These are phyloP conservation scores for Chaetomidium leptoderma DNA, from an alignment of 495 filamentous ascomycete genomes.

Conservation along the genomic window DNA sequence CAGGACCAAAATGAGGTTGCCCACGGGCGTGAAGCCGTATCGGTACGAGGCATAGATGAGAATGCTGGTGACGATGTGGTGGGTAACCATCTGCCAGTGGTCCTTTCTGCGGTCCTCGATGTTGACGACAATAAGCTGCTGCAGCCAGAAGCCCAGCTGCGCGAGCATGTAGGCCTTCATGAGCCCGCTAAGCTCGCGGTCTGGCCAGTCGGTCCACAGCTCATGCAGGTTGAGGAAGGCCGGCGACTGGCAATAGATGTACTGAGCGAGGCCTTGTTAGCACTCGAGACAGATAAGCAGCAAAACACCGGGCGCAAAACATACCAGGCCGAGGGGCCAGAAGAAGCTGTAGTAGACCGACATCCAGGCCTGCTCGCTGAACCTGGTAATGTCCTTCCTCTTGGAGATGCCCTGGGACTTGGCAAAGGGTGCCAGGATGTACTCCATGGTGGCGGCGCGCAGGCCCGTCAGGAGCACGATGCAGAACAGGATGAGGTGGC, in stretches of 20 bases:
- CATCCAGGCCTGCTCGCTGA: slow-evolving; percentile 93
- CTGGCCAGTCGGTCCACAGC: slow-evolving; percentile 82
- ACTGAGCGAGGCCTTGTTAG: slow-evolving; percentile 53
- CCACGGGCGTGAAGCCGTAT: slow-evolving; percentile 79
- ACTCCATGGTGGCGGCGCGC: slow-evolving; percentile 81
- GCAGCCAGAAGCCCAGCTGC: slow-evolving; percentile 88
- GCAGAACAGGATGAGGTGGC: slow-evolving; percentile 73
- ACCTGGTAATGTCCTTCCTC: slow-evolving; percentile 68
- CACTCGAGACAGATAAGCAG: not conserved
- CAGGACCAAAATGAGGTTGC: slow-evolving; percentile 79
- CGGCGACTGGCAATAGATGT: slow-evolving; percentile 69
- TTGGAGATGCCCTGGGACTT: slow-evolving; percentile 62
- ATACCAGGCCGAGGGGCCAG: slow-evolving; percentile 80
- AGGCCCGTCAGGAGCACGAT: slow-evolving; percentile 80
- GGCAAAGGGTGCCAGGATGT: slow-evolving; percentile 73
- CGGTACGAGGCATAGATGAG: slow-evolving; percentile 77
- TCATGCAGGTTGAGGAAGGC: slow-evolving; percentile 74
- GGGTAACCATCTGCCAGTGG: slow-evolving; percentile 90
- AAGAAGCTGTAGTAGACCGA: slow-evolving; percentile 72
- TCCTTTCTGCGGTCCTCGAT: slow-evolving; percentile 93
- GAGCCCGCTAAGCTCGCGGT: slow-evolving; percentile 61
- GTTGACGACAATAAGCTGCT: slow-evolving; percentile 90
- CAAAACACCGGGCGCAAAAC: slow-evolving; percentile 35
- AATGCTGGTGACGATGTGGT: slow-evolving; percentile 83
- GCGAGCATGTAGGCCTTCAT: slow-evolving; percentile 90